phyloP scores from a whole-genome alignment of 306 rosid species.

The Vicia villosa region DNA sequence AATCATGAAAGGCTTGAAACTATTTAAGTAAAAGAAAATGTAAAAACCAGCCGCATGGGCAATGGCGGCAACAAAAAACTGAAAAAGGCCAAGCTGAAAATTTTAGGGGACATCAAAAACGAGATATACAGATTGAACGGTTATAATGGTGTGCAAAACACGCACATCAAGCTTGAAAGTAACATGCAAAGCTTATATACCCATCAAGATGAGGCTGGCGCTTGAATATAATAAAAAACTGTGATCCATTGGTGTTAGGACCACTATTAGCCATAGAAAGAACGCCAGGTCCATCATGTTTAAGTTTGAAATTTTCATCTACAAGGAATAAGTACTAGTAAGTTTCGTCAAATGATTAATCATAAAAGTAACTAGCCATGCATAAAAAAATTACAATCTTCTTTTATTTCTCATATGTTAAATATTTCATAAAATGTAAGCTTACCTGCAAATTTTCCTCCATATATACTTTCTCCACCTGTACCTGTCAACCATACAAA shows the following conservation, averaged over 20 bases:
- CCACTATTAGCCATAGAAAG: constrained; percentile 98
- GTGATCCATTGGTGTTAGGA: constrained; percentile 95
- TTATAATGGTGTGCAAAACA: constrained; percentile 1
- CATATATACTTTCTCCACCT: constrained; percentile 97
- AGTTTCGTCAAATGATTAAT: constrained; percentile 34
- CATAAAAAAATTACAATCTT: not conserved
- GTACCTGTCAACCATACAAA: constrained; percentile 75
- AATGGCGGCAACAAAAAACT: not conserved
- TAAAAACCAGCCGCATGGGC: constrained; percentile 1
- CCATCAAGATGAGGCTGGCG: constrained; percentile 91
- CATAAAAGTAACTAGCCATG: constrained; percentile 27
- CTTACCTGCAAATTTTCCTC: constrained; percentile 93
- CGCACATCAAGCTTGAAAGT: constrained; percentile 20
- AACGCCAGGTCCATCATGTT: constrained; percentile 86
- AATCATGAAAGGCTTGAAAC: constrained; percentile 10
- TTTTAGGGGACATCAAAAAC: not conserved
- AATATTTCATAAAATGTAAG: constrained; percentile 26
- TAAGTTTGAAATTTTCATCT: constrained; percentile 85
- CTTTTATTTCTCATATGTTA: constrained; percentile 11
- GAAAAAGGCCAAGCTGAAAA: constrained; percentile 12
- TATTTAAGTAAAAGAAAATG: constrained; percentile 8
- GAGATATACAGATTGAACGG: constrained; percentile 13
- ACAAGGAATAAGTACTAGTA: constrained; percentile 41
- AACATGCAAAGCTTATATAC: constrained; percentile 48
- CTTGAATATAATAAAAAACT: constrained; percentile 88